Conservation (phyloP, 225 moss, liverwort and hornwort genomes). For the Thuidium tamariscinum region DNA sequence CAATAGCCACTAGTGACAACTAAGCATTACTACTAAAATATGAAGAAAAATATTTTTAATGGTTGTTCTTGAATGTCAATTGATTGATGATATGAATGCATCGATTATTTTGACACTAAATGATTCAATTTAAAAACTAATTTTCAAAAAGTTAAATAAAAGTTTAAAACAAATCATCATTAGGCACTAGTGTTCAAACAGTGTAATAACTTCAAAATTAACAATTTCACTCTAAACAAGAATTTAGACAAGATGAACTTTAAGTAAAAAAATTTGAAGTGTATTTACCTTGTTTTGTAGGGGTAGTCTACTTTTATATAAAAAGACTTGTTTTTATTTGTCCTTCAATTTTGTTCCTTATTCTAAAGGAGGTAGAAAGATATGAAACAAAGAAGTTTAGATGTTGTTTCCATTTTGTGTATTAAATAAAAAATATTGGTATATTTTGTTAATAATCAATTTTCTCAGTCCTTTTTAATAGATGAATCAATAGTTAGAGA, state of each 20-base stretch:
- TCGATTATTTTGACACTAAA: background rate
- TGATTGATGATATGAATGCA: background rate
- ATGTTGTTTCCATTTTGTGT: background rate
- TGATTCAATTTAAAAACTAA: fast-evolving
- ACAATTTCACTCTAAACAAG: background rate
- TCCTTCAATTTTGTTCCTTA: background rate
- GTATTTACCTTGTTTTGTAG: too few relatives aligned
- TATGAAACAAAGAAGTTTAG: background rate
- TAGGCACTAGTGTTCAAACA: background rate
- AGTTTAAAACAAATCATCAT: background rate
- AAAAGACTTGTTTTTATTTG: background rate
- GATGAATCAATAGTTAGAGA: background rate
- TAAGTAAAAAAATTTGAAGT: fast-evolving
- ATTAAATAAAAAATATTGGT: background rate
- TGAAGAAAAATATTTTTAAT: background rate
- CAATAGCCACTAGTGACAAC: background rate
- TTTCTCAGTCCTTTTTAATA: background rate
- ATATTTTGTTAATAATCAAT: background rate
- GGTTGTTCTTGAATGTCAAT: background rate
- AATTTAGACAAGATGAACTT: fast-evolving
- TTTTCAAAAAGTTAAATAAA: background rate
- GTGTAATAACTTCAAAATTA: background rate
- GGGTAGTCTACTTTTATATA: background rate
- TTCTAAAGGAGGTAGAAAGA: background rate
- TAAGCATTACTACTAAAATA: background rate